Evolutionary conservation across 2,329 filamentous ascomycete genomes (phyloP), one percentile per base, ranked within the genome.

Genomic region (Mariannaea sp.): DNA sequence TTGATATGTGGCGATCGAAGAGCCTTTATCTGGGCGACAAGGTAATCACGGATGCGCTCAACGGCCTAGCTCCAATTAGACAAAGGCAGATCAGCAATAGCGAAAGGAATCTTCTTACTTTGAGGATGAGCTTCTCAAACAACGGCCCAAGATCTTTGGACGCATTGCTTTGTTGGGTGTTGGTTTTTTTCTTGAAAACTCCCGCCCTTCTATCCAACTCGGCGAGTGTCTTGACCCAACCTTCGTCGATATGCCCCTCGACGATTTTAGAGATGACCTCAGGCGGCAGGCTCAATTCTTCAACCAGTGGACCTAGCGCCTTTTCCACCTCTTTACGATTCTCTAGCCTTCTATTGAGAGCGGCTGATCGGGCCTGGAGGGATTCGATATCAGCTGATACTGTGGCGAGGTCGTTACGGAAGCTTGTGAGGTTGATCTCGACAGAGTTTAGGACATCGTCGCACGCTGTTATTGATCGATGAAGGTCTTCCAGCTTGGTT

Each of bases 321-420:
- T 90, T 92, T 73, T 97, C 94, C 4, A 97, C 90, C 13, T 89
- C 86, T 69, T 89, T 92, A 29, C 95, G 83, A 67, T 97, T 97
- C 61, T 96, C 89, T 24, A 99, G 77, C 65, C 92, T 87, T 29
- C 89, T 85, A 64, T 91, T 97, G 54, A 99, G 74, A 7, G 88
- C 85, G 9, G 87, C 83, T 0, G 94, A 99, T 40, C 94, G 85
- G 45, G 88, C 86, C 74, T 99, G 94, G 33, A 99, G 76, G 2
- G 87, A 92, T 73, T 99, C 94, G 45, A 99, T 99, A 70, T 99
- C 94, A 6, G 92, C 88, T 1, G 94, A 97, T 10, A 99, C 94
- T 12, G 86, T 84, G 7, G 91, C 93, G 9, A 99, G 83, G 71
- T 99, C 95, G 55, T 92, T 89, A 69, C 95, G 92, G 69, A 99